Evolutionary conservation across 768 basidiomycete species (phyloP).

Genomic region (Epithele typhae): DNA sequence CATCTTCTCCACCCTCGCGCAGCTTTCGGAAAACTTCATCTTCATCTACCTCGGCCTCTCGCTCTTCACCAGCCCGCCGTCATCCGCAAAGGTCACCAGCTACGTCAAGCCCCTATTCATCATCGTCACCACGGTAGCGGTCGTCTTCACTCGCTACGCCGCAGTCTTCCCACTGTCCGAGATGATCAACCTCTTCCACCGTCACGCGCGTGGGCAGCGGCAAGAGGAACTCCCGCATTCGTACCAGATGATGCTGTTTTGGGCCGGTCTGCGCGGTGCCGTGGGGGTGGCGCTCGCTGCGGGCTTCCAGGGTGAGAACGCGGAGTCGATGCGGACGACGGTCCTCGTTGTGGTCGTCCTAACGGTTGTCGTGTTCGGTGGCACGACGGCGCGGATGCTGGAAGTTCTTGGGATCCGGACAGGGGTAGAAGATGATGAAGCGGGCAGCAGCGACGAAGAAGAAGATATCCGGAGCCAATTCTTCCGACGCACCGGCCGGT

Average conservation of each 20-base stretch:
- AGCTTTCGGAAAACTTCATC: constrained; percentile 97
- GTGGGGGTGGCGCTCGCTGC: constrained; percentile 97
- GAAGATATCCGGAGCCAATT: constrained; percentile 34
- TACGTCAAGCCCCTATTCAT: constrained; percentile 97
- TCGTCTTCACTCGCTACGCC: constrained; percentile 91
- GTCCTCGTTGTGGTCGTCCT: constrained; percentile 95
- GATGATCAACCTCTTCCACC: constrained; percentile 89
- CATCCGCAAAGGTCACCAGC: constrained; percentile 67
- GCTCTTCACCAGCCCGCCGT: constrained; percentile 87
- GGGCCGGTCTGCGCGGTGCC: constrained; percentile 95
- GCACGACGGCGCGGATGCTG: constrained; percentile 95
- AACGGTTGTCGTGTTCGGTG: constrained; percentile 92
- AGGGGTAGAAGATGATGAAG: constrained; percentile 91
- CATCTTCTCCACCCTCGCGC: constrained; percentile 91
- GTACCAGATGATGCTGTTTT: constrained; percentile 99
- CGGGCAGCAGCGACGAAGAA: constrained; percentile 46
- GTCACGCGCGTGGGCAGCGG: constrained; percentile 79
- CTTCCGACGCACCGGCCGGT: constrained; percentile 29
- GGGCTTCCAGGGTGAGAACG: constrained; percentile 92
- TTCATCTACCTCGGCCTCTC: constrained; percentile 98
- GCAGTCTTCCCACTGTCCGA: constrained; percentile 96
- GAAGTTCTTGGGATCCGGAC: constrained; percentile 95
- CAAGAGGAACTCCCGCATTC: constrained; percentile 92
- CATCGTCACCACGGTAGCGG: constrained; percentile 83
- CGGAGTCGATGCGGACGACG: constrained; percentile 85